These are phyloP conservation scores for Pseudogymnoascus sp. DNA, from an alignment of 2,329 filamentous ascomycete genomes.

Conservation along the genomic window DNA sequence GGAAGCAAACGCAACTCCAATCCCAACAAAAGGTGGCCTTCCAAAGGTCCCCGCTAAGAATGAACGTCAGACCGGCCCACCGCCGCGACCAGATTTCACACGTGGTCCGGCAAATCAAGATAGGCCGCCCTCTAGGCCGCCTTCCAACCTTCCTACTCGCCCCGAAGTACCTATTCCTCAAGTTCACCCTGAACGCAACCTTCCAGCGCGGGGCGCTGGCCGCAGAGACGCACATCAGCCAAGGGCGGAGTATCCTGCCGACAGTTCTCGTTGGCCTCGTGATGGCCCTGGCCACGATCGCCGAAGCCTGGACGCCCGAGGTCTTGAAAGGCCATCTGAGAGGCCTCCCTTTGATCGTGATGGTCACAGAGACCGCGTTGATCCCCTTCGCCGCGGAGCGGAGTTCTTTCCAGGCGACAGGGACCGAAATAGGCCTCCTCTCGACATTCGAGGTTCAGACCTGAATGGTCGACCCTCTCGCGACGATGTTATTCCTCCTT, in stretches of 20 bases:
- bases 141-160: constrained; percentile 23
- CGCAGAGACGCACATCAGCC: constrained; percentile 24
- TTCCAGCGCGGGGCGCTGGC: constrained; percentile 21
- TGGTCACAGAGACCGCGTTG: constrained; percentile 18
- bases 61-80: not conserved
- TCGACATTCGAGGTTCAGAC: constrained; percentile 18
- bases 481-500: constrained; percentile 23
- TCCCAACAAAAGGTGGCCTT: not conserved
- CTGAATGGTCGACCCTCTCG: constrained; percentile 22
- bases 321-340: constrained; percentile 21
- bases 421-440: constrained; percentile 19
- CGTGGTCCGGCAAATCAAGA: not conserved
- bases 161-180: constrained; percentile 24
- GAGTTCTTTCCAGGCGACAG: not conserved
- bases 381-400: not conserved
- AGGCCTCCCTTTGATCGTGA: constrained; percentile 17
- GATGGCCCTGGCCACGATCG: constrained; percentile 23
- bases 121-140: not conserved
- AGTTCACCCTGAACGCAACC: constrained; percentile 22
- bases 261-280: constrained; percentile 15
- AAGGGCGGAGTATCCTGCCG: not conserved
- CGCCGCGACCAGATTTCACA: not conserved
- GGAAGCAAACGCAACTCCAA: not conserved
- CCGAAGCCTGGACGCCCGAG: constrained; percentile 21
- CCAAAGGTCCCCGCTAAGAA: not conserved